Base-by-base conservation (phyloP, 2,329 filamentous ascomycete genomes). In the Coniochaeta hoffmannii region DNA sequence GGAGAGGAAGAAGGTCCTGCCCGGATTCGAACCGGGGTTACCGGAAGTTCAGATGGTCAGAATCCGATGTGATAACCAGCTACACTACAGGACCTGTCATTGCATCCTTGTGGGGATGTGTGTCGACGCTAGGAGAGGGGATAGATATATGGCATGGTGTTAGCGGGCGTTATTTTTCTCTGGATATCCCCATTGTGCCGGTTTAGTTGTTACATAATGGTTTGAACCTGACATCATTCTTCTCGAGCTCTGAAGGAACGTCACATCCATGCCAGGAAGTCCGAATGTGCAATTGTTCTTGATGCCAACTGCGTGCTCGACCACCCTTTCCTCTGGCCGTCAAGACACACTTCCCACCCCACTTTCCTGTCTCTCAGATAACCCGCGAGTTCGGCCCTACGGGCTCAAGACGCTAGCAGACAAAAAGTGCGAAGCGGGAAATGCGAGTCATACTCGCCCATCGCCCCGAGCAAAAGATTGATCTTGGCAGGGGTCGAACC, bases 401-500 rank as follows among this genome's bases (percentile, higher is more conserved):
- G n/a, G n/a, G n/a, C n/a, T n/a, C n/a, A n/a, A n/a, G n/a, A n/a
- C n/a, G 34, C 34, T n/a, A 3, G 34, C 34, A n/a, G 17, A 36
- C n/a, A 36, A 17, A 36, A 10, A 10, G 15, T 6, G 10, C 35
- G 15, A 36, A 17, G 35, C 5, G 35, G 6, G 17, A 3, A 9
- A 41, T 17, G 36, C 17, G 36, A 41, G 36, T 36, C 34, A 36
- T 36, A 14, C 32, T 15, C 15, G 15, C 34, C 34, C 34, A 12
- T 41, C 17, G 12, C 34, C 4, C 11, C 17, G 36, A 41, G 36
- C 36, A 50, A 50, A 50, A 34, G 8, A 17, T 12, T 51, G 54
- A 56, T 54, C 58, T 55, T 54, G 54, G 54, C 58, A 59, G 58
- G 58, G 58, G 53, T 59, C 58, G 58, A 59, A 59, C 58, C 58